These are phyloP conservation scores for Nakazawaea populi DNA, from an alignment of 805 yeast genomes.

Conservation along the genomic window DNA sequence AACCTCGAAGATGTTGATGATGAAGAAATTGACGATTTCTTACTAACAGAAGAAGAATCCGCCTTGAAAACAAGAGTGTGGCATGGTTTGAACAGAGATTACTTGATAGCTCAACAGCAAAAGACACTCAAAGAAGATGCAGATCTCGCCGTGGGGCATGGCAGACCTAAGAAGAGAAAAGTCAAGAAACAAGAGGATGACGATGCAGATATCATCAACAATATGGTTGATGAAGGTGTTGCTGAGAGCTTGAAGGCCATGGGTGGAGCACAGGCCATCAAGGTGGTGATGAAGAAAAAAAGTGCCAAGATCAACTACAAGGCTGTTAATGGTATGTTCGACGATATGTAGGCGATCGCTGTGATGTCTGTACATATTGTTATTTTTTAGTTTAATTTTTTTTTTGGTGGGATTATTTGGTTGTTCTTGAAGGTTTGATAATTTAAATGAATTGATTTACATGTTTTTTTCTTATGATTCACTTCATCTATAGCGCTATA, in stretches of 20 bases:
- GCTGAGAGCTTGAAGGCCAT: slow-evolving; percentile 31
- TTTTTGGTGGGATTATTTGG: neutral
- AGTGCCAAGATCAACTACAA: slow-evolving; percentile 89
- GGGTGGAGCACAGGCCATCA: slow-evolving; percentile 18
- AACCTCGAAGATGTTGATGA: slow-evolving; percentile 76
- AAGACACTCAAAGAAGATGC: slow-evolving; percentile 81
- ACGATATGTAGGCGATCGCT: slow-evolving; percentile 3
- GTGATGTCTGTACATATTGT: neutral
- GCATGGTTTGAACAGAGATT: slow-evolving; percentile 87
- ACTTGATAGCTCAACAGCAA: slow-evolving; percentile 75
- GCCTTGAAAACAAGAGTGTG: slow-evolving; percentile 76
- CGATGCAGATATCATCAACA: neutral
- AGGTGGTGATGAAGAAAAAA: slow-evolving; percentile 67
- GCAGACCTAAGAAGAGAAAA: slow-evolving; percentile 46
- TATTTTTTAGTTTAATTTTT: too few species aligned
- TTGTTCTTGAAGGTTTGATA: too few species aligned
- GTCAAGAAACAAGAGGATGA: slow-evolving; percentile 9
- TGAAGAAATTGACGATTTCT: slow-evolving; percentile 59
- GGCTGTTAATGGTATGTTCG: slow-evolving; percentile 56
- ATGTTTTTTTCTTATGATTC: too few species aligned
- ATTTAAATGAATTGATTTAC: too few species aligned
- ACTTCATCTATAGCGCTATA: too few species aligned
- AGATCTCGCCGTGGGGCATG: slow-evolving; percentile 79
- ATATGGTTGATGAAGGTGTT: slow-evolving; percentile 24
- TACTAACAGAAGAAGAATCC: slow-evolving; percentile 66